A percentile compares a stretch with the other conserved stretches of the same genome.
phyloP scores from a whole-genome alignment of 2,329 filamentous ascomycete species.

The Cordyceps javanica region DNA sequence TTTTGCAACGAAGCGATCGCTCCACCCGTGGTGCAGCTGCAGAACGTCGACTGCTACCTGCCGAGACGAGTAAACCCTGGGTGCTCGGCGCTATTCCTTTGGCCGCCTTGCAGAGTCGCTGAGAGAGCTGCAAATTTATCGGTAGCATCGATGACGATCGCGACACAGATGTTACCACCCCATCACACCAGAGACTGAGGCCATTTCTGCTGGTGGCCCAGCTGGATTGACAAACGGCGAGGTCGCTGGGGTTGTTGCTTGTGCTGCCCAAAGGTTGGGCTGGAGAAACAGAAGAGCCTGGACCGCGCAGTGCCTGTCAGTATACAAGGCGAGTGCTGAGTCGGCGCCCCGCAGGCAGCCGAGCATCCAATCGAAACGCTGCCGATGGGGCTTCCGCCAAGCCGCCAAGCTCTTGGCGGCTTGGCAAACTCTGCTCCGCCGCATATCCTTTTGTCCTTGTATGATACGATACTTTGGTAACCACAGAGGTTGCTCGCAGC shows the following conservation, averaged over 20 bases:
- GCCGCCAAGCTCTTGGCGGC: constrained; percentile 33
- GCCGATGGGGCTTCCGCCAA: constrained; percentile 30
- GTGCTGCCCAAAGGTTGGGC: not conserved
- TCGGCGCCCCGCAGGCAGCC: not conserved
- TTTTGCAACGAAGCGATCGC: not conserved
- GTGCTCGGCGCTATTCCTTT: not conserved
- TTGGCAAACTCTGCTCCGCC: constrained; percentile 29
- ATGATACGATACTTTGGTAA: not conserved
- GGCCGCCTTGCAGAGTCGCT: not conserved
- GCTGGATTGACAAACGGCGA: not conserved
- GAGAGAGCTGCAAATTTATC: not conserved
- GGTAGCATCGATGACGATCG: too few species aligned
- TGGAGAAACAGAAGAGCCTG: constrained; percentile 11
- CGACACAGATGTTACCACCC: constrained; percentile 5
- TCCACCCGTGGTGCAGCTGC: not conserved
- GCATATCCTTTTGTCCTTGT: constrained; percentile 9
- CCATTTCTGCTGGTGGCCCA: too few species aligned
- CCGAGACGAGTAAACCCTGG: not conserved
- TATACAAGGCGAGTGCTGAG: constrained; percentile 9
- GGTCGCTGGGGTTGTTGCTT: not conserved
- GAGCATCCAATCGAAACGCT: constrained; percentile 22
- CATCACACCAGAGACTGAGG: not conserved
- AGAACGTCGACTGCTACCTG: too few species aligned
- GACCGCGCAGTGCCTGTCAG: constrained; percentile 10
- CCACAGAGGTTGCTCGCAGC: fast-evolving